Base-by-base conservation (phyloP, 495 filamentous ascomycete genomes). In the Hypoxylon trugodes region DNA sequence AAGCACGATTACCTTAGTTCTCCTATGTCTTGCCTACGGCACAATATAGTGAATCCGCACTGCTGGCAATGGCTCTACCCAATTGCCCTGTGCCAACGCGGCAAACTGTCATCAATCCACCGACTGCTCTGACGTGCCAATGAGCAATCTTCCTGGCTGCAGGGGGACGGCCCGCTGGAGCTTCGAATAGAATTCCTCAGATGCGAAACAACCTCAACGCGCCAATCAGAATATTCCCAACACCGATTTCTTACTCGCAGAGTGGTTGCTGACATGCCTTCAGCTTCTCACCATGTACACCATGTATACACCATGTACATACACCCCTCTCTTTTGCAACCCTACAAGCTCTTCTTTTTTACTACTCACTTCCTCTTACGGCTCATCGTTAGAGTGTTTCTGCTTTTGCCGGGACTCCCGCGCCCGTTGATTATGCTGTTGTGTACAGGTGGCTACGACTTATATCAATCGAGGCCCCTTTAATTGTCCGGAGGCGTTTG, bases 191-290 rank as follows among this genome's bases (percentile, higher is more conserved):
- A 56, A 66, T 22, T 38, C 46, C 63, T 46, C 41, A 30, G 36
- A 60, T 66, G 43, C 56, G 42, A 56, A 51, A 66, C 56, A 12
- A 53, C 32, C 10, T 24, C 33, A 45, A 6, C 47, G 40, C 38
- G 18, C 63, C 63, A 66, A 66, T 66, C 57, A 66, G 57, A 53
- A n/a, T n/a, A 6, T 41, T 58, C 63, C 57, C 51, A 66, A 61
- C 57, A 48, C 9, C 43, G 45, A 55, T 63, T 49, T 66, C 56
- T 66, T 50, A 61, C 63, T 49, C 51, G 50, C 57, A 66, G 51
- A 61, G 61, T 48, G 6, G 19, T n/a, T n/a, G n/a, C 52, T 57
- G 45, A 53, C 58, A 61, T 66, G 36, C 51, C n/a, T 61, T 55
- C 56, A 61, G 56, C 57, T 66, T 61, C 63, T 66, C 52, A 51